Conservation (phyloP, 2,329 filamentous ascomycete species). For the Colletotrichum cordylinicola region DNA sequence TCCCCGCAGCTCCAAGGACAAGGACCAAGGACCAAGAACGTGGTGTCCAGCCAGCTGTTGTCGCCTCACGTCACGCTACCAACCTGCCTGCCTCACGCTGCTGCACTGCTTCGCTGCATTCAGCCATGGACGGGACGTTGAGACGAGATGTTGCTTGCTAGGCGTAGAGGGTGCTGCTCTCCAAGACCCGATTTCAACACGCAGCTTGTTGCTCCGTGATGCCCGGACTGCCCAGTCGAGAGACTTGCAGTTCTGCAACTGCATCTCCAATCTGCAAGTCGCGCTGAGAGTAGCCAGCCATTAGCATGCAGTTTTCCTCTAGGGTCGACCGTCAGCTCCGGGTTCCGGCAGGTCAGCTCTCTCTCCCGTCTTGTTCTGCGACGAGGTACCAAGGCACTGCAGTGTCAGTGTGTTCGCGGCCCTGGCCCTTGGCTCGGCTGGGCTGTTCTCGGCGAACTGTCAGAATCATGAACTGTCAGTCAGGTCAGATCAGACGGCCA, state of each 20-base stretch:
- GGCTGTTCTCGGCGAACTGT: slow-evolving; percentile 7
- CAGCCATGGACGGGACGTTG: neutral
- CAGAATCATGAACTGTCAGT: neutral
- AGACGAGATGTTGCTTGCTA: neutral
- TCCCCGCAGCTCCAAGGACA: neutral
- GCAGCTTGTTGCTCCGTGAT: slow-evolving; percentile 12
- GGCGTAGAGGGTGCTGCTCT: neutral
- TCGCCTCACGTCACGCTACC: neutral
- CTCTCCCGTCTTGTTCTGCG: neutral
- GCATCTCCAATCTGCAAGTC: neutral
- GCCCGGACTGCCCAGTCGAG: neutral
- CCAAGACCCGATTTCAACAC: slow-evolving; percentile 7
- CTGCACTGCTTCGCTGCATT: neutral
- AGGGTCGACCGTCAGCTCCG: neutral
- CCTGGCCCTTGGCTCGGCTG: neutral
- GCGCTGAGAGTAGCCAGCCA: neutral
- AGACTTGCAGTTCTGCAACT: neutral
- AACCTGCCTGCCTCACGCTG: neutral
- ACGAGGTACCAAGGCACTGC: neutral
- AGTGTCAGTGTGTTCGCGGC: neutral
- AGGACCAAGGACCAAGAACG: neutral
- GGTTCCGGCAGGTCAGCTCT: neutral
- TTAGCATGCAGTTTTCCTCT: neutral
- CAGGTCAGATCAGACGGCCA: neutral
- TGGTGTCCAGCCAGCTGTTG: neutral